Base-by-base conservation (phyloP, 257 asterid species). In the Ocimum tenuiflorum region DNA sequence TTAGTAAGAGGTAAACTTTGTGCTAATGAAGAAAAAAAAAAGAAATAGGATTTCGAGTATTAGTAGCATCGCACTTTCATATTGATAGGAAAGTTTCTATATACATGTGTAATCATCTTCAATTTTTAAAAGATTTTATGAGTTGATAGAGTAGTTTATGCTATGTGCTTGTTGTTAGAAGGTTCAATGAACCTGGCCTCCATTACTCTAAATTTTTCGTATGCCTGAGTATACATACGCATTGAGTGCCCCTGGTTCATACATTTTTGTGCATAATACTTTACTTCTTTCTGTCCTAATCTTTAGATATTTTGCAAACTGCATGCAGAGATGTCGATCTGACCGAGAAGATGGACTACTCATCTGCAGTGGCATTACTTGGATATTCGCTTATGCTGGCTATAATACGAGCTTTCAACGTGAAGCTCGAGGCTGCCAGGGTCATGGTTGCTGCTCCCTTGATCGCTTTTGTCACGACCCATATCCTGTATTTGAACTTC, bases 401-500 rank as follows among this genome's bases (percentile, higher is more conserved):
- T 27, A 76, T 84, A 64, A 65, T 90, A 48, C 82, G 97, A 68
- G 81, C 77, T 63, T 85, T 85, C 82, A 77, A 18, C 38, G 81
- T 90, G 63, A 81, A 58, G 45, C 71, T 76, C 22, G 97, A 90
- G 77, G 97, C 97, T 65, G 81, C 85, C 24, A 81, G 97, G 84
- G 91, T 90, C 81, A 88, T 90, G 96, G 82, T 88, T 72, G 81
- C 96, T 29, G 95, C 97, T 63, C 97, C 95, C 10, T 45, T 90
- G 57, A 45, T 90, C 36, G 96, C 95, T 47, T 85, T 87, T 36
- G 63, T 85, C 71, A 76, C 84, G 9, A 89, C 95, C 60, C 96
- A 89, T 69, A 83, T 89, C 78, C 68, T 89, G 76, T 89, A 81
- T 72, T 63, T 89, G 79, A 89, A 86, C 76, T 79, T 83, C 52